Evolutionary conservation across 176 grass and related monocot genomes (phyloP).

Genomic region (Avena insularis): DNA sequence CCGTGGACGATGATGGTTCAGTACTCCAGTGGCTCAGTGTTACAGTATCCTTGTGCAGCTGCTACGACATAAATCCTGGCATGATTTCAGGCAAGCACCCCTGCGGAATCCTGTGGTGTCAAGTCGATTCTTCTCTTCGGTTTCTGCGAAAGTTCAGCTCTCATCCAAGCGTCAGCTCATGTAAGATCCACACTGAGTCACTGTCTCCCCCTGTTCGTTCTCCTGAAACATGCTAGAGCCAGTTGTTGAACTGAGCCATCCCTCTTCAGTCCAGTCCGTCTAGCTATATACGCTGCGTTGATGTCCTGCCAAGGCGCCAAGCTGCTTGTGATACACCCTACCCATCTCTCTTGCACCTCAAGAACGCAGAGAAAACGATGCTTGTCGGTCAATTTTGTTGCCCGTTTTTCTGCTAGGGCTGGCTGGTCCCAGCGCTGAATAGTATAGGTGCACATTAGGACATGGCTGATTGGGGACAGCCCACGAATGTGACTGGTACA

Average conservation of each 20-base stretch:
- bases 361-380: neutral
- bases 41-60: neutral
- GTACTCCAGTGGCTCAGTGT: neutral
- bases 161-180: constrained; percentile 14
- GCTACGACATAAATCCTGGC: constrained; percentile 24
- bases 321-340: neutral
- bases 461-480: constrained; percentile 19
- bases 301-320: neutral
- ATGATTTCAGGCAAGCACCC: neutral
- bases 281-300: neutral
- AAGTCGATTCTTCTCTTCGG: constrained; percentile 39
- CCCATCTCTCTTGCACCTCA: neutral
- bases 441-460: neutral
- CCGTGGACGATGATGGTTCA: neutral
- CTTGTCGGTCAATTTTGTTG: neutral
- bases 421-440: constrained; percentile 30
- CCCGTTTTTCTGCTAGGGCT: neutral
- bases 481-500: constrained; percentile 1
- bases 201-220: neutral
- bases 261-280: neutral
- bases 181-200: neutral
- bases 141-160: constrained; percentile 12
- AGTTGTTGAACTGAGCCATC: neutral
- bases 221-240: neutral
- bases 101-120: constrained; percentile 24